phyloP scores from a whole-genome alignment of 2,329 filamentous ascomycete genomes.

The Lasiodiplodia gonubiensis region DNA sequence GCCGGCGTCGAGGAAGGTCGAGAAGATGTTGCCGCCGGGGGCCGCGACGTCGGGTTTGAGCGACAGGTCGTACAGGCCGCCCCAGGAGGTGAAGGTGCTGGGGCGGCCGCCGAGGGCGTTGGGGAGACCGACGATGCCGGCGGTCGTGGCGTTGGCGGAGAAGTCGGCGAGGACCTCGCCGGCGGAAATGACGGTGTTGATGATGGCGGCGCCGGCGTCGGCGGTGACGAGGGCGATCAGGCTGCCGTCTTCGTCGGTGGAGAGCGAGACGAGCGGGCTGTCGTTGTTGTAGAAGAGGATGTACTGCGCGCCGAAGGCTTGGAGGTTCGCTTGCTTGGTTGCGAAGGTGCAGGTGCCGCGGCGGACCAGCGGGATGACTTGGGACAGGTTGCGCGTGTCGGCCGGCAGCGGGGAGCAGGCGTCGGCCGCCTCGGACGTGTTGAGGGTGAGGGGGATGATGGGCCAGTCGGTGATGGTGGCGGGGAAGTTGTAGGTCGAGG shows the following conservation, averaged over 20 bases:
- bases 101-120: conserved; percentile 56
- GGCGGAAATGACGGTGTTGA: conserved; percentile 13
- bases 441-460: conserved; percentile 53
- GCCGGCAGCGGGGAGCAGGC: conserved; percentile 60
- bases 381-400: conserved; percentile 62
- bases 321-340: conserved; percentile 60
- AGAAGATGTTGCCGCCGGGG: conserved; percentile 64
- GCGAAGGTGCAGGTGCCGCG: conserved; percentile 64
- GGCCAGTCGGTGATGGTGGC: conserved; percentile 38
- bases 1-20: conserved; percentile 58
- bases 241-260: conserved; percentile 34
- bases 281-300: conserved; percentile 66
- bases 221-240: conserved; percentile 35
- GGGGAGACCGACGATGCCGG: conserved; percentile 4
- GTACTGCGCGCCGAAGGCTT: conserved; percentile 63
- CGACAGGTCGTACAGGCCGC: conserved; percentile 64
- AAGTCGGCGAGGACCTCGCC: background rate
- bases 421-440: conserved; percentile 56
- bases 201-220: conserved; percentile 24
- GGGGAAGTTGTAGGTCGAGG: conserved; percentile 44
- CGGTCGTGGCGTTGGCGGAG: conserved; percentile 23
- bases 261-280: conserved; percentile 32
- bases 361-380: conserved; percentile 64
- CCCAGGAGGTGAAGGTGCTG: conserved; percentile 64
- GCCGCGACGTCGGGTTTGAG: conserved; percentile 63